Evolutionary conservation across 805 yeast species (phyloP), one percentile per base, ranked within the genome.

Genomic region (Candida quercuum): DNA sequence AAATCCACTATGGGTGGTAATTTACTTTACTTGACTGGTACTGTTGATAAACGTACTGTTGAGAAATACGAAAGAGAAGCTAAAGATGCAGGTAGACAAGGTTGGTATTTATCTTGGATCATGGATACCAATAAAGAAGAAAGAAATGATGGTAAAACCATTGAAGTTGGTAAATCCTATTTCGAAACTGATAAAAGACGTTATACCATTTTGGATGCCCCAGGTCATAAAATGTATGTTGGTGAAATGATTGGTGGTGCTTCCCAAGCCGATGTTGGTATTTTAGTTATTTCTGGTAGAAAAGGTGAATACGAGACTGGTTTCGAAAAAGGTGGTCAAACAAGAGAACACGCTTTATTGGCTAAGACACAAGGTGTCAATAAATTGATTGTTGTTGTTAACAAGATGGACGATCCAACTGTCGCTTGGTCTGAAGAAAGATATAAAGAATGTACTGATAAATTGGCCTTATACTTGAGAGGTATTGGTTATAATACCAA

Each of bases 201-300:
- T 66, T 93, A 93, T 71, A 91, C 99, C 31, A 88, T 93, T 51
- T 78, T 93, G 62, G 99, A 93, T 65, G 99, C 99, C 8, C 99
- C 99, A 48, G 99, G 99, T 36, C 99, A 93, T 73, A 93, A 93
- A 71, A 84, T 93, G 87, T 93, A 93, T 61, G 97, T 93, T 46
- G 87, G 97, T 39, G 95, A 88, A 64, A 93, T 93, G 99, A 93
- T 93, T 72, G 98, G 98, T 56, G 99, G 99, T 65, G 99, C 99
- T 15, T 89, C 98, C 32, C 99, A 93, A 71, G 99, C 99, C 25
- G 99, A 93, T 69, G 93, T 91, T 41, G 99, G 99, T 68, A 78
- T 93, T 49, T 75, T 93, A 56, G 99, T 93, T 35, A 93, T 93
- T 52, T 86, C 96, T 46, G 98, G 98, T 33, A 85, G 99, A 74